A percentile compares a stretch with the other conserved stretches of the same genome.
These are phyloP conservation scores for Tetrahymena thermophila DNA, from an alignment of 73 alveolate genomes.

Conservation along the genomic window DNA sequence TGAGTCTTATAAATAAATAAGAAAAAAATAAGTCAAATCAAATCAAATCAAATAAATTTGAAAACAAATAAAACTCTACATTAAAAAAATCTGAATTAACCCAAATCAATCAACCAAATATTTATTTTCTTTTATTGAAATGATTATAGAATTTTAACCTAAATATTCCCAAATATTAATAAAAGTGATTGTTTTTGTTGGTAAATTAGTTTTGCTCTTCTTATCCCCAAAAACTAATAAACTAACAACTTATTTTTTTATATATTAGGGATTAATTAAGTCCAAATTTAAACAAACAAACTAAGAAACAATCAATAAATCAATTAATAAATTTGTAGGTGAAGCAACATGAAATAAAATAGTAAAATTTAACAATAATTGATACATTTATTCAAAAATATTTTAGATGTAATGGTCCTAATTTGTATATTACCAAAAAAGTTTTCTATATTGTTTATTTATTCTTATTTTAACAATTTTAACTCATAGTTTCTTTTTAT, in stretches of 20 bases:
- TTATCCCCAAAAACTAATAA: background rate
- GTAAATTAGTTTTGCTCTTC: background rate
- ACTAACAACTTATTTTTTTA: background rate
- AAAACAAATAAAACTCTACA: background rate
- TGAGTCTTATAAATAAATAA: background rate
- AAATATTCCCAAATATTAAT: background rate
- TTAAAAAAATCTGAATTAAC: too few relatives aligned
- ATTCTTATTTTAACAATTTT: background rate
- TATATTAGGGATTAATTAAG: background rate
- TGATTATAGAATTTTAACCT: background rate
- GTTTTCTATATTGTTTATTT: too few relatives aligned
- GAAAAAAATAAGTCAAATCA: background rate
- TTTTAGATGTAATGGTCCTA: too few relatives aligned
- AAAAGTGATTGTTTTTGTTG: background rate
- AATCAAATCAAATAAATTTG: background rate
- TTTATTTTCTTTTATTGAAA: background rate
- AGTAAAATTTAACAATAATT: background rate
- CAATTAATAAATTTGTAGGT: background rate
- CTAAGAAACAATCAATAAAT: too few relatives aligned
- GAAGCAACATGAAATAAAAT: too few relatives aligned
- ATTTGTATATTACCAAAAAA: too few relatives aligned
- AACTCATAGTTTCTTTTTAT: too few relatives aligned
- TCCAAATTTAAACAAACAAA: background rate
- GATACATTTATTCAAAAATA: too few relatives aligned
- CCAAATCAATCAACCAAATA: background rate